phyloP scores from a whole-genome alignment of 768 basidiomycete genomes.

The Holtermannia corniformis region DNA sequence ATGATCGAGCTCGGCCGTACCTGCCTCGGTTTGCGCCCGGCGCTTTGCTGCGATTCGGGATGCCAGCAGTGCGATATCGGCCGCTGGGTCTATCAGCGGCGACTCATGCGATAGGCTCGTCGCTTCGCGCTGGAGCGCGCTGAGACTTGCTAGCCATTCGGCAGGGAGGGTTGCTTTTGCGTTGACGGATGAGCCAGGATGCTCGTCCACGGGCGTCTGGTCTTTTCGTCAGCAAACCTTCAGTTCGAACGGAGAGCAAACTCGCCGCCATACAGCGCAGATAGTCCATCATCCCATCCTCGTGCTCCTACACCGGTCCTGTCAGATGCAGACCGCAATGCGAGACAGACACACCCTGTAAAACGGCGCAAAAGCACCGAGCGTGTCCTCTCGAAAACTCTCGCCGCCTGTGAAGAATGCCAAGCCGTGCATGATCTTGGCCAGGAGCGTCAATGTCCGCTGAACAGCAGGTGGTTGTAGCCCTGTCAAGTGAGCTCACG shows the following conservation, averaged over 20 bases:
- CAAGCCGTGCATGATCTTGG: conserved; percentile 16
- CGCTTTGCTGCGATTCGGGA: background rate
- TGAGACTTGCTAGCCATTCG: background rate
- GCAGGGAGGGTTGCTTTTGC: background rate
- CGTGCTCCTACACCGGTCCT: background rate
- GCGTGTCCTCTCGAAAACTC: conserved; percentile 3
- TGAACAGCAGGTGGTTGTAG: conserved; percentile 8
- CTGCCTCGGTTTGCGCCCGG: background rate
- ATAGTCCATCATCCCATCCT: background rate
- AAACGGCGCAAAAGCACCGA: background rate
- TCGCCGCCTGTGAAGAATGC: conserved; percentile 13
- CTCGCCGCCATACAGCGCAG: background rate
- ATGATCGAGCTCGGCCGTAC: background rate
- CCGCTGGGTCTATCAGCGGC: background rate
- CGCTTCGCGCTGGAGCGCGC: background rate
- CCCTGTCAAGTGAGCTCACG: background rate
- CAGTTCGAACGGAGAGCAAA: no score
- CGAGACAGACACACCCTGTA: background rate
- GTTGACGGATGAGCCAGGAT: background rate
- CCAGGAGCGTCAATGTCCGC: conserved; percentile 11
- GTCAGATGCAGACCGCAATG: background rate
- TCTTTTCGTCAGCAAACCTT: background rate
- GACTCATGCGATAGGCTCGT: background rate
- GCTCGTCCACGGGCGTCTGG: background rate
- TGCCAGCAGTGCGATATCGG: background rate